Conservation (phyloP, 306 rosid genomes). For the Acacia crassicarpa region DNA sequence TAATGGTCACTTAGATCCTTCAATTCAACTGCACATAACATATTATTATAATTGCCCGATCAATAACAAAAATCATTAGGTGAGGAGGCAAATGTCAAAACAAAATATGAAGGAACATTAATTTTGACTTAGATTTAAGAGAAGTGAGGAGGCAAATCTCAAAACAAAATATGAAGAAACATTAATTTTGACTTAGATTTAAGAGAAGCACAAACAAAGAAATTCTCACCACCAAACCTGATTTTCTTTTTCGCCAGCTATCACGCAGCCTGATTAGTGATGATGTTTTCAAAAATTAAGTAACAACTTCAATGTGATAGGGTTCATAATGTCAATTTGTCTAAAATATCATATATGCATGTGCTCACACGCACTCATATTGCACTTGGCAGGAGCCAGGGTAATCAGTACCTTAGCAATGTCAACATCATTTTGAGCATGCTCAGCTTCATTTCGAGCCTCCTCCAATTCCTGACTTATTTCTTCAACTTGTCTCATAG, state of each 20-base stretch:
- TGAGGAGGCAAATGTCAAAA: not conserved
- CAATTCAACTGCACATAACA: not conserved
- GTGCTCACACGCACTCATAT: fast-evolving
- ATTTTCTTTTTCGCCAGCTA: too few species aligned
- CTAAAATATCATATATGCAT: not conserved
- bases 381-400: not conserved
- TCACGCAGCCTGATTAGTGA: not conserved
- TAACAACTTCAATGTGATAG: not conserved
- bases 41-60: not conserved
- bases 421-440: not conserved
- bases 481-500: not conserved
- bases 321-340: not conserved
- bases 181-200: not conserved
- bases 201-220: not conserved
- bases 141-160: not conserved
- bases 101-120: not conserved
- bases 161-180: not conserved
- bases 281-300: not conserved
- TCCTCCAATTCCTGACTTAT: not conserved
- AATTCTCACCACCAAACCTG: not conserved
- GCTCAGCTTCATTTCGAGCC: not conserved
- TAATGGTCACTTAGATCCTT: too few species aligned
- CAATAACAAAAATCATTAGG: not conserved
- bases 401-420: not conserved
- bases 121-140: too few species aligned